These are phyloP conservation scores for Penicillium pulvis DNA, from an alignment of 495 filamentous ascomycete genomes.

Conservation along the genomic window DNA sequence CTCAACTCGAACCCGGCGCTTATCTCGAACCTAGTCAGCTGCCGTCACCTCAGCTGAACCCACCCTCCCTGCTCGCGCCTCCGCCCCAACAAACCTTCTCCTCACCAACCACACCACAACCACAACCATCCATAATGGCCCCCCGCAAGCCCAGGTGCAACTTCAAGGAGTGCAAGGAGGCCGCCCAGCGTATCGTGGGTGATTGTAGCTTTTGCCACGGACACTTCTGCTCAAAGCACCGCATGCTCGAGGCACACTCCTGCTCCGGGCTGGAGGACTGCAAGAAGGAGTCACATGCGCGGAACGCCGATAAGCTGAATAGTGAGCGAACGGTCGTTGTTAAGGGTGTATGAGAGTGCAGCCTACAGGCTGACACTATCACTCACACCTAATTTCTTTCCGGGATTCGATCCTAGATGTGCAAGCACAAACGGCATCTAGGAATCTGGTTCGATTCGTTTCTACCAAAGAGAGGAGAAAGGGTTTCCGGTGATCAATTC, in stretches of 20 bases:
- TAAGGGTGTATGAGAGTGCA: slow-evolving; percentile 55
- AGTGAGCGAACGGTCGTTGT: slow-evolving; percentile 78
- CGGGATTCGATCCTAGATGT: too few species aligned
- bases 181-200: slow-evolving; percentile 87
- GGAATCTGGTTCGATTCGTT: slow-evolving; percentile 2
- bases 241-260: slow-evolving; percentile 89
- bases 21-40: slow-evolving; percentile 23
- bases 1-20: slow-evolving; percentile 7
- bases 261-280: slow-evolving; percentile 95
- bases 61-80: slow-evolving; percentile 13
- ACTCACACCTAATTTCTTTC: too few species aligned
- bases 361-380: not conserved
- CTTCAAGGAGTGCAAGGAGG: slow-evolving; percentile 83
- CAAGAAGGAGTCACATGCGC: slow-evolving; percentile 92
- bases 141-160: slow-evolving; percentile 84
- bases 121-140: slow-evolving; percentile 45
- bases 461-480: not conserved
- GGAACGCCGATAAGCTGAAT: slow-evolving; percentile 89
- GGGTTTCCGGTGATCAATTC: slow-evolving; percentile 14
- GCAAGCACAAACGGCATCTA: not conserved
- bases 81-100: slow-evolving; percentile 5
- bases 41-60: slow-evolving; percentile 27
- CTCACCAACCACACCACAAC: slow-evolving; percentile 9
- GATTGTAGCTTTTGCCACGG: slow-evolving; percentile 95
- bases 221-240: slow-evolving; percentile 91